Evolutionary conservation across 768 basidiomycete genomes (phyloP), one percentile per base, ranked within the genome.

Genomic region (Suillus occidentalis): DNA sequence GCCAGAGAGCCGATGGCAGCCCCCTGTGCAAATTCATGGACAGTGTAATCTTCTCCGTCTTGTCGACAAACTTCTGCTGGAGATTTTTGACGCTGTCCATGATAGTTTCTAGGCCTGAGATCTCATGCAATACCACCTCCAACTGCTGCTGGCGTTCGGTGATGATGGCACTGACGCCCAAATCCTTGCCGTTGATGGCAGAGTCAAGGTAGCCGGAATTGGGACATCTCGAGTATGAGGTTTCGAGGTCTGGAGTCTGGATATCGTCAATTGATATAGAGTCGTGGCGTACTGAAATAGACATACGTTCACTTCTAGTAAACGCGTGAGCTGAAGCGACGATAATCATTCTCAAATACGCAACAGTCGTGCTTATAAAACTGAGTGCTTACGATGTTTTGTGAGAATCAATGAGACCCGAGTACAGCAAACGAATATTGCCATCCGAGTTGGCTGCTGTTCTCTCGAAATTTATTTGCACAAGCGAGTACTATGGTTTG

Each of bases 1-100:
- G 67, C 60, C 76, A 71, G 63, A 85, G 81, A 47, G 68, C 66
- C 20, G 71, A 72, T 37, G 72, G 39, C 2, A 76, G 68, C 3
- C 72, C 69, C 20, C 42, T 65, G 59, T 77, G 72, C 2, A 42
- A 58, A 4, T 67, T 55, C 62, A 72, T 67, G 20, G 66, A 72
- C 18, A 34, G n/a, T 3, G 47, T 31, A 22, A 72, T 64, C 42
- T 62, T 68, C 39, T 57, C 8, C 10, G 57, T 65, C 25, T 65
- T 74, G 36, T 72, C 68, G 40, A 63, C 49, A 40, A 73, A 64
- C 4, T 63, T 66, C 36, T 64, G 56, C 45, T 66, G 66, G 14
- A 65, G 58, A 28, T 42, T n/a, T 20, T 42, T 58, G 3, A 74
- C 57, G 28, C 60, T 62, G n/a, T 63, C 42, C 72, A 72, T 63